Conservation (phyloP, 78 protist species). For the Dictyostelium discoideum region DNA sequence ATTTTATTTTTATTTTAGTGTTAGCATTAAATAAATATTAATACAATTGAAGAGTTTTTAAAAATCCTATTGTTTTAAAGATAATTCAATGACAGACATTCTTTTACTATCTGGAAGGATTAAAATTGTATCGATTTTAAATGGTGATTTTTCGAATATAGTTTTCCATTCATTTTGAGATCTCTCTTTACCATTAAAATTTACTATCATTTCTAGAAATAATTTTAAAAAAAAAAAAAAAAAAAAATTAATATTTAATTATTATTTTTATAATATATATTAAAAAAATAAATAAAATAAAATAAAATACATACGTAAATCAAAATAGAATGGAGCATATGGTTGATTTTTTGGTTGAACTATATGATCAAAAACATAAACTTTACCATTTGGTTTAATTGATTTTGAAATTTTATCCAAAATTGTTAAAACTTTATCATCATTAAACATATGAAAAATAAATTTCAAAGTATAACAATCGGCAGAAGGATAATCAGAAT, state of each 20-base stretch:
- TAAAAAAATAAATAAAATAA: background rate
- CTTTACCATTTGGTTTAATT: background rate
- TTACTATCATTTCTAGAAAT: background rate
- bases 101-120: background rate
- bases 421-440: background rate
- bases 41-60: too few species aligned
- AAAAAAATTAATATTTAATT: background rate
- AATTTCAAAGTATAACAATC: slow-evolving; percentile 23
- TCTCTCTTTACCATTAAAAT: slow-evolving; percentile 16
- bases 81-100: slow-evolving; percentile 7
- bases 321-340: background rate
- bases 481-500: background rate
- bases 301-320: slow-evolving; percentile 30
- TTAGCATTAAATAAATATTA: too few species aligned
- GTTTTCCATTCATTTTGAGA: background rate
- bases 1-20: too few species aligned
- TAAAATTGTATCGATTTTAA: background rate
- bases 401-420: background rate
- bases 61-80: background rate
- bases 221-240: background rate
- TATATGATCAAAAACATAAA: slow-evolving; percentile 31
- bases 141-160: background rate
- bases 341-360: slow-evolving; percentile 3
- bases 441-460: slow-evolving; percentile 28
- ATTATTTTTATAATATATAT: background rate